Evolutionary conservation across 2,329 filamentous ascomycete genomes (phyloP), one percentile per base, ranked within the genome.

Genomic region (Ceratocystis albifundus): DNA sequence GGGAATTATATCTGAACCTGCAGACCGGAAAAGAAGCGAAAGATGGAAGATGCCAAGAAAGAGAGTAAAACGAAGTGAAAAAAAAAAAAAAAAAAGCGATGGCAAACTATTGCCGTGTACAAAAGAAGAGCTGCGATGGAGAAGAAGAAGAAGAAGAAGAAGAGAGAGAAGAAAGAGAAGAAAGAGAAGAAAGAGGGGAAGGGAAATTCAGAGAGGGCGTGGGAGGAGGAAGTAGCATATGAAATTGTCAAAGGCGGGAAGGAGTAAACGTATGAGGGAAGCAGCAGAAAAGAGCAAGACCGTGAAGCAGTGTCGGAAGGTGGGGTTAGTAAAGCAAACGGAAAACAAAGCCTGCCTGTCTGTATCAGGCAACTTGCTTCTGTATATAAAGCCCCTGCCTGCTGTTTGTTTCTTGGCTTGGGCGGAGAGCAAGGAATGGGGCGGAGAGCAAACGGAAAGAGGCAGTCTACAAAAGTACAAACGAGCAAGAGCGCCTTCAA

Each of bases 51-150:
- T 20, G 48, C 20, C 20, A 55, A 32, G 65, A 44, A 64, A n/a
- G 44, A 50, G 44, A 32, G 44, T 32, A 61, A 28, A 64, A 62
- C 30, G 62, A 66, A 68, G 67, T 63, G 65, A 62, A 70, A 70
- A 41, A 70, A 70, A 68, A 69, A 68, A 62, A 70, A 70, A 41
- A 70, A 70, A 68, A 69, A 68, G 32, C 32, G 32, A 36, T 12
- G 36, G 10, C 36, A 8, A 12, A 41, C 36, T 41, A 41, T 4
- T 41, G 36, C 36, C 36, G 1, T 41, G 36, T 10, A 41, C 30
- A 3, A 12, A 25, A 61, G 66, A 68, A 69, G 65, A 50, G 50
- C 65, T 46, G 25, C n/a, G n/a, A n/a, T n/a, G n/a, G 66, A 65
- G 41, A 41, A 45, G 30, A 65, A 30, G 50, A 67, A 67, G 45